These are phyloP conservation scores for Teratosphaeria nubilosa DNA, from an alignment of 2,329 filamentous ascomycete species.

Conservation along the genomic window DNA sequence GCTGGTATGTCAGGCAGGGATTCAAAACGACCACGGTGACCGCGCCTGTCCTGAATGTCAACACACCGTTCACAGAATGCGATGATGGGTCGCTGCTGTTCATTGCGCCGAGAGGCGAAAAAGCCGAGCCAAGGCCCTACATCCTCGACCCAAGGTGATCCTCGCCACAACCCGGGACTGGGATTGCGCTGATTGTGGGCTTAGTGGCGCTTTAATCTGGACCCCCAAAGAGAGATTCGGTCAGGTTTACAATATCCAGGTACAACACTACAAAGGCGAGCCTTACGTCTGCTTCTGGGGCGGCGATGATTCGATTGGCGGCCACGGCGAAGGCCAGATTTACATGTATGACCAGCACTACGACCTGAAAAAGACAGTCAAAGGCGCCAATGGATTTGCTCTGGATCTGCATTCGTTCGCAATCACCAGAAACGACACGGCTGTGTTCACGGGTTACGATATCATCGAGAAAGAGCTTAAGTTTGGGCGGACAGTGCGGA, in stretches of 20 bases:
- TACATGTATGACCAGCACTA: constrained; percentile 31
- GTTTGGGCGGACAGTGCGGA: background rate
- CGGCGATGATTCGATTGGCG: constrained; percentile 37
- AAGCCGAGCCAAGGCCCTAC: constrained; percentile 7
- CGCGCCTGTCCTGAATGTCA: constrained; percentile 25
- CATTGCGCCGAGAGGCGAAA: constrained; percentile 17
- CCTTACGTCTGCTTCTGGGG: constrained; percentile 41
- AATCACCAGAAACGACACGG: constrained; percentile 31
- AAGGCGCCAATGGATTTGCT: constrained; percentile 27
- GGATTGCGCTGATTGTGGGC: background rate
- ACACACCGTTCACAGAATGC: constrained; percentile 21
- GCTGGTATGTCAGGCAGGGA: constrained; percentile 25
- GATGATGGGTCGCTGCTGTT: constrained; percentile 23
- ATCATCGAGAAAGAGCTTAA: constrained; percentile 10
- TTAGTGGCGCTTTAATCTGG: constrained; percentile 16
- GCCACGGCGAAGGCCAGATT: constrained; percentile 38
- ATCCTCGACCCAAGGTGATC: constrained; percentile 5
- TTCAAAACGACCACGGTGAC: constrained; percentile 26
- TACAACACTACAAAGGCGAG: constrained; percentile 35
- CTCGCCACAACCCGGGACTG: background rate
- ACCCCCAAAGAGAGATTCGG: constrained; percentile 12
- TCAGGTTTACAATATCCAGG: constrained; percentile 37
- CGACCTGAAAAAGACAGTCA: constrained; percentile 28
- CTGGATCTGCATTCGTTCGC: constrained; percentile 33
- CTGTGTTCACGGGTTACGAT: constrained; percentile 33